A percentile compares a stretch with the other conserved stretches of the same genome.
These are phyloP conservation scores for Pseudogymnoascus sp. DNA, from an alignment of 2,329 filamentous ascomycete species.

Conservation along the genomic window DNA sequence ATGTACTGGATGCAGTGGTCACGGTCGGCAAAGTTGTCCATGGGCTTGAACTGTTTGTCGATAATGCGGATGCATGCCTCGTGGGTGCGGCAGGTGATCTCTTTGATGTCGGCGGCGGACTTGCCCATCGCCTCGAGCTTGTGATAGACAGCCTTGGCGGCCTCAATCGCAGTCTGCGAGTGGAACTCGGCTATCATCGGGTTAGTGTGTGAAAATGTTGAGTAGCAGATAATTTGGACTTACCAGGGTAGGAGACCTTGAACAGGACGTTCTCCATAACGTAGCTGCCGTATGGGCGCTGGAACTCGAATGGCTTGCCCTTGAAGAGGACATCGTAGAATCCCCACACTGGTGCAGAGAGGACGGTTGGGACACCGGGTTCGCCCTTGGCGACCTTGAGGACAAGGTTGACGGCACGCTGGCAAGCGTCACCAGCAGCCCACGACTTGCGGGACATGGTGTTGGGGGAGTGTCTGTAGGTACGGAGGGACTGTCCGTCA, in stretches of 20 bases:
- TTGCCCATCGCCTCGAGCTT: slow-evolving; percentile 79
- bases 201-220: slow-evolving; percentile 19
- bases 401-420: slow-evolving; percentile 84
- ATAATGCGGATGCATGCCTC: slow-evolving; percentile 98
- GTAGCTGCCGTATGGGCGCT: slow-evolving; percentile 93
- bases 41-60: slow-evolving; percentile 99
- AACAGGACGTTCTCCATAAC: slow-evolving; percentile 99
- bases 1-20: slow-evolving; percentile 99
- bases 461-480: slow-evolving; percentile 95
- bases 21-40: slow-evolving; percentile 99
- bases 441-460: slow-evolving; percentile 99
- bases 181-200: slow-evolving; percentile 72
- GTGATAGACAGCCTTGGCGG: slow-evolving; percentile 78
- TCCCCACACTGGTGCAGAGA: slow-evolving; percentile 89
- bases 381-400: slow-evolving; percentile 90
- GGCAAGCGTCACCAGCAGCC: slow-evolving; percentile 96
- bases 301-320: slow-evolving; percentile 92
- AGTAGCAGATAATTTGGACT: slow-evolving; percentile 24
- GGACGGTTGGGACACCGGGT: slow-evolving; percentile 80
- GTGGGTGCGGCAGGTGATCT: slow-evolving; percentile 88
- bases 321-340: slow-evolving; percentile 99
- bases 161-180: slow-evolving; percentile 96
- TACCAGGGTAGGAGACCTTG: slow-evolving; percentile 97
- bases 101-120: slow-evolving; percentile 87
- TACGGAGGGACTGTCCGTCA: slow-evolving; percentile 90